Evolutionary conservation across 148 eudicot species (phyloP).

Genomic region (Talinum fruticosum): DNA sequence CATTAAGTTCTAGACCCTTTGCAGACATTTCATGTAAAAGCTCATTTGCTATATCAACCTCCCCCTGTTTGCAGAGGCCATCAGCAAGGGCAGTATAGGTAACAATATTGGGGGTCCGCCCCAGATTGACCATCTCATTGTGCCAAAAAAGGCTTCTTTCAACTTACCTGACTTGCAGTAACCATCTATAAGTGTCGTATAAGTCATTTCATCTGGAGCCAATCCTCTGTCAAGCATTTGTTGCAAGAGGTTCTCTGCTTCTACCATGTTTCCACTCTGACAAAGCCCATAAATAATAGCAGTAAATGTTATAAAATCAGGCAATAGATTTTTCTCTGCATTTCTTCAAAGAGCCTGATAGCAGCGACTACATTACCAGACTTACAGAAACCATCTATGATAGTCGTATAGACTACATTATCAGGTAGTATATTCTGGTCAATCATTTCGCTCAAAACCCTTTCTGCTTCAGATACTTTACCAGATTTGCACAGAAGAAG

Average conservation of each 20-base stretch:
- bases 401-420: conserved; percentile 71
- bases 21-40: conserved; percentile 74
- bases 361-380: conserved; percentile 53
- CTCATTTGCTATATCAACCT: conserved; percentile 70
- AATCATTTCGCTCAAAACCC: conserved; percentile 68
- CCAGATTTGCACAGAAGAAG: conserved; percentile 62
- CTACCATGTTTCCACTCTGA: conserved; percentile 53
- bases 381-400: conserved; percentile 78
- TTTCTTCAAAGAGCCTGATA: conserved; percentile 55
- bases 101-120: conserved; percentile 68
- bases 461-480: conserved; percentile 63
- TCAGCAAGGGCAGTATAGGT: conserved; percentile 87
- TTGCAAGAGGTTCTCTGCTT: conserved; percentile 60
- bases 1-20: conserved; percentile 72
- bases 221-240: conserved; percentile 61
- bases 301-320: conserved; percentile 68
- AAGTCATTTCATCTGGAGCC: conserved; percentile 66
- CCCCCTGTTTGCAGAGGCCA: conserved; percentile 91
- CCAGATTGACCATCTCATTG: conserved; percentile 69
- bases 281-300: conserved; percentile 62
- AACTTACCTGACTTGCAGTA: conserved; percentile 82
- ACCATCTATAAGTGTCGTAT: conserved; percentile 81
- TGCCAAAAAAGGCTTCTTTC: conserved; percentile 68
- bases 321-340: conserved; percentile 48
- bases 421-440: conserved; percentile 51